Conservation (phyloP, 163 green algal genomes). For the Volvox carteri region DNA sequence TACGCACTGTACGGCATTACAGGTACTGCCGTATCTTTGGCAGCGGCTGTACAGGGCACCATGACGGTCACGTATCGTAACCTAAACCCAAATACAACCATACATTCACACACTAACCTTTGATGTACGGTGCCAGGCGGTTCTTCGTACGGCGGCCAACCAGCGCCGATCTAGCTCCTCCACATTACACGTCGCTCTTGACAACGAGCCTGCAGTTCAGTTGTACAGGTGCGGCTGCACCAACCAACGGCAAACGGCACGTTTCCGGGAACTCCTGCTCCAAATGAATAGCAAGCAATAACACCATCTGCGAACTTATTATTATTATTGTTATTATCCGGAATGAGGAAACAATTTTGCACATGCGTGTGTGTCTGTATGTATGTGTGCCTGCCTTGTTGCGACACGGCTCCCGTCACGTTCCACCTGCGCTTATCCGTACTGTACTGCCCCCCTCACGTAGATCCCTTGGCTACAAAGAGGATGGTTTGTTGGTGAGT, state of each 20-base stretch:
- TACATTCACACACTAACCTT: neutral
- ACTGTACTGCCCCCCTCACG: neutral
- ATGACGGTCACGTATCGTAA: neutral
- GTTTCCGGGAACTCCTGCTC: neutral
- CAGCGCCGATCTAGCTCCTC: conserved; percentile 38
- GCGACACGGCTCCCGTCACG: too few species aligned
- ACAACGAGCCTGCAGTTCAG: conserved; percentile 28
- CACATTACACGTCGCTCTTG: conserved; percentile 45
- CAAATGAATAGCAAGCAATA: too few species aligned
- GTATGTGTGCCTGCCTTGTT: too few species aligned
- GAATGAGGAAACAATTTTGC: too few species aligned
- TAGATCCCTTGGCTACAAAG: conserved; percentile 40
- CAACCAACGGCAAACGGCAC: neutral
- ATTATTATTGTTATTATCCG: too few species aligned
- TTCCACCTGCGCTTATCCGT: too few species aligned
- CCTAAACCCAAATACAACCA: neutral
- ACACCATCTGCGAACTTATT: too few species aligned
- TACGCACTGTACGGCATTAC: too few species aligned
- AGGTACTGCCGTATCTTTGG: too few species aligned
- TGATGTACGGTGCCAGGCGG: conserved; percentile 20
- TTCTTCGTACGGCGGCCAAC: conserved; percentile 14
- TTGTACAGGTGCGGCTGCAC: conserved; percentile 28
- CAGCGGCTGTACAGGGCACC: too few species aligned
- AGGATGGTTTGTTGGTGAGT: conserved; percentile 38
- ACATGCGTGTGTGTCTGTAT: too few species aligned